Base-by-base conservation (phyloP, 108 stramenopile genomes). In the Schizochytrium sp. region DNA sequence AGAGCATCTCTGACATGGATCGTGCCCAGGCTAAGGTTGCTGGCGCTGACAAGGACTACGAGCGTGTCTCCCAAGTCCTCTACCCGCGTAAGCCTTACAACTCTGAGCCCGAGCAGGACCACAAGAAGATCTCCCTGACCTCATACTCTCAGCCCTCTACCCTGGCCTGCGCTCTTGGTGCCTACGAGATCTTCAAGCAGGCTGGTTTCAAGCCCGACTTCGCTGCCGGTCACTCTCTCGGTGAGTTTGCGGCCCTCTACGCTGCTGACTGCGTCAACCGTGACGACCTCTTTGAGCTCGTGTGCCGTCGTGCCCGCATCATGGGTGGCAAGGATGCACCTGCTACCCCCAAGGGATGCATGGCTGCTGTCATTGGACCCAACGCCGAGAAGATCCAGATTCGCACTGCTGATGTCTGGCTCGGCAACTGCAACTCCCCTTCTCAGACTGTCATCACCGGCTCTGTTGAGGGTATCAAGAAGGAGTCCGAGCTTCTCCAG, bases 41-140 rank as follows among this genome's bases (percentile, higher is more conserved):
- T 15, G 64, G 64, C 0, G 28, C 8, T 7, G 64, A 69, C 64
- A 69, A 69, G 64, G 64, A 69, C 64, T 69, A 44, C 28, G 64
- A 69, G 64, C 64, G 64, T 44, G 64, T 69, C 64, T 69, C 64
- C 12, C 64, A 69, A 44, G 64, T 69, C 64, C 64, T 69, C 64
- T 69, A 69, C 64, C 64, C 64, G 64, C 64, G 64, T 44, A 69
- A 69, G 64, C 64, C 64, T 8, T 69, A 69, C 64, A 44, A 69
- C 42, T 44, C 42, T 15, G 64, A 69, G 64, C 64, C 7, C 12
- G 64, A 69, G 64, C 64, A 69, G 64, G 64, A 69, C 64, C 64
- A 69, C 64, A 69, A 69, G 64, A 69, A 69, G 64, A 69, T 69
- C 64, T 69, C 64, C 12, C 64, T 69, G 19, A 69, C 64, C 64